phyloP scores from a whole-genome alignment of 164 flowering plant species.

The Chimonanthus praecox region DNA sequence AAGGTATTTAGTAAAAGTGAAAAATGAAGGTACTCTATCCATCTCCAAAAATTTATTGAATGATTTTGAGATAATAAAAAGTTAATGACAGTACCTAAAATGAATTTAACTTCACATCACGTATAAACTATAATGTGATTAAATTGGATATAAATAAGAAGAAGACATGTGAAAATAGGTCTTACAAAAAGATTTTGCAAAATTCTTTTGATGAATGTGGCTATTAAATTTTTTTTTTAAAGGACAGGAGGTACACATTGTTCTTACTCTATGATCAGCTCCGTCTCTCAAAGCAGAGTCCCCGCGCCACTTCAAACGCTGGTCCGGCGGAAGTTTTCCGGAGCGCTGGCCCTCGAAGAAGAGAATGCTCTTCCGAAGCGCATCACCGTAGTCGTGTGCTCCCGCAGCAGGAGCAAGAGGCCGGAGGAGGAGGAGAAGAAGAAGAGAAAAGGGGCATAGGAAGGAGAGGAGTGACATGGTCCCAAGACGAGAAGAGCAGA shows the following conservation, averaged over 20 bases:
- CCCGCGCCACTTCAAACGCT: conserved; percentile 78
- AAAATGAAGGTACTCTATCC: too few species aligned
- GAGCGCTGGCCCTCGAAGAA: conserved; percentile 98
- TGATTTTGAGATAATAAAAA: too few species aligned
- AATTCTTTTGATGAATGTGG: too few species aligned
- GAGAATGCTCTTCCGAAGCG: conserved; percentile 78
- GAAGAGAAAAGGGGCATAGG: neutral
- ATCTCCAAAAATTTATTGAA: too few species aligned
- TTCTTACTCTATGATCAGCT: conserved; percentile 56
- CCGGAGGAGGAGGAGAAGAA: neutral
- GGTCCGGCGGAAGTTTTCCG: conserved; percentile 79
- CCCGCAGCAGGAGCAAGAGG: conserved; percentile 3
- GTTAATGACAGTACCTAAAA: too few species aligned
- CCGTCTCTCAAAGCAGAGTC: conserved; percentile 90
- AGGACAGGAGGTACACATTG: neutral
- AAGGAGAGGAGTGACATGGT: neutral
- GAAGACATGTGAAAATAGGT: neutral
- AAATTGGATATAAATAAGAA: neutral
- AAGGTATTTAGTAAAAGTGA: too few species aligned
- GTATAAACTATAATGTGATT: neutral
- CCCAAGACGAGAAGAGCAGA: neutral
- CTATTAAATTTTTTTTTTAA: too few species aligned
- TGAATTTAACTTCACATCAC: neutral
- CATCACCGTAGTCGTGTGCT: conserved; percentile 64
- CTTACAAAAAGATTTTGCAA: neutral